Evolutionary conservation across 2,329 filamentous ascomycete species (phyloP).

Genomic region (Penicillium sp.): DNA sequence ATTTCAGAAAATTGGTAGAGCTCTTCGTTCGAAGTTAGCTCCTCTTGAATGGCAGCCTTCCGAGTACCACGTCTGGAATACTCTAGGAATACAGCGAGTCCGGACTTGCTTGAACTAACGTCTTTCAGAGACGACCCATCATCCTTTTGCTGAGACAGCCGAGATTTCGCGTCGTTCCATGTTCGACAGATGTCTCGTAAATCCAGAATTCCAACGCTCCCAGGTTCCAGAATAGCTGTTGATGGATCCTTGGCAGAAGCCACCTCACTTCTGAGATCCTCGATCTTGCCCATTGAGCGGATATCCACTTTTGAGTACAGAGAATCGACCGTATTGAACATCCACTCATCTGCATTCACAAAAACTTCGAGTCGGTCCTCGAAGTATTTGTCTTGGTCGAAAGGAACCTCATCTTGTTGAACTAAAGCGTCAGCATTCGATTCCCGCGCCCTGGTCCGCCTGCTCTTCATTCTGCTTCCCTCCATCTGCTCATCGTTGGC

Average conservation of each 20-base stretch:
- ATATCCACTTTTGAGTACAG: conserved; percentile 50
- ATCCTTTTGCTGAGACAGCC: conserved; percentile 44
- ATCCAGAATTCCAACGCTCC: conserved; percentile 36
- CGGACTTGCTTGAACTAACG: conserved; percentile 43
- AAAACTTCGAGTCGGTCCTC: conserved; percentile 50
- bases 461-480: conserved; percentile 53
- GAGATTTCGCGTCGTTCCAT: conserved; percentile 43
- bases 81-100: conserved; percentile 52
- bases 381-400: conserved; percentile 50
- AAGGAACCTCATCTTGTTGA: conserved; percentile 43
- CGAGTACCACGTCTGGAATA: conserved; percentile 46
- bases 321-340: conserved; percentile 50
- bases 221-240: conserved; percentile 16
- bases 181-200: conserved; percentile 39
- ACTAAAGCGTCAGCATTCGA: conserved; percentile 45
- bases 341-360: conserved; percentile 51
- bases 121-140: conserved; percentile 45
- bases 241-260: conserved; percentile 14
- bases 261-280: conserved; percentile 29
- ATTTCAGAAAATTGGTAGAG: conserved; percentile 37
- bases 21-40: conserved; percentile 35
- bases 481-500: conserved; percentile 54
- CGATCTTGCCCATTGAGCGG: conserved; percentile 39
- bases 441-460: conserved; percentile 56
- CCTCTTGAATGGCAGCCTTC: conserved; percentile 34